Evolutionary conservation across 106 monocot species (phyloP).

Genomic region (Acorus gramineus): DNA sequence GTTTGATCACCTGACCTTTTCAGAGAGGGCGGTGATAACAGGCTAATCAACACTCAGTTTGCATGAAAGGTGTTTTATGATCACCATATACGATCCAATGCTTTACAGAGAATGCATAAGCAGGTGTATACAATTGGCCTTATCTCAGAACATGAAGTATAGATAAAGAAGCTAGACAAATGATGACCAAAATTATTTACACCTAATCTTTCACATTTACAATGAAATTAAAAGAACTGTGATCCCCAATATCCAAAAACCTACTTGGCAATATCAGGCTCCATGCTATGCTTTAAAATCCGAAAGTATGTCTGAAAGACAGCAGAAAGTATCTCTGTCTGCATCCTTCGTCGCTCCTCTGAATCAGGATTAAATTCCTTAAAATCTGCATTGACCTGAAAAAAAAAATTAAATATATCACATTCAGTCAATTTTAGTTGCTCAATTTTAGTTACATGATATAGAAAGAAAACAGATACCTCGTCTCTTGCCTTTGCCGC

Average conservation of each 20-base stretch:
- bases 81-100: too few species aligned
- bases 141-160: too few species aligned
- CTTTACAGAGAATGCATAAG: too few species aligned
- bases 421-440: background rate
- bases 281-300: constrained; percentile 59
- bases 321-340: constrained; percentile 80
- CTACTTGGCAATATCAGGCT: constrained; percentile 34
- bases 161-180: background rate
- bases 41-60: too few species aligned
- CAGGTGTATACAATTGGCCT: too few species aligned
- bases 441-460: background rate
- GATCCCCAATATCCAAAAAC: background rate
- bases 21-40: too few species aligned
- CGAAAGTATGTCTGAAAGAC: constrained; percentile 91
- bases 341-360: constrained; percentile 51
- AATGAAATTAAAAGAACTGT: background rate
- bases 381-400: constrained; percentile 71
- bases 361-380: constrained; percentile 59
- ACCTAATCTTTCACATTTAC: background rate
- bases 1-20: too few species aligned
- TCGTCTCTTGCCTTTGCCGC: constrained; percentile 74
- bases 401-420: constrained; percentile 1
- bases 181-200: background rate
- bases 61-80: too few species aligned
- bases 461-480: constrained; percentile 22